Evolutionary conservation across 2,329 filamentous ascomycete species (phyloP), one percentile per base, ranked within the genome.

Genomic region (Monilinia laxa): DNA sequence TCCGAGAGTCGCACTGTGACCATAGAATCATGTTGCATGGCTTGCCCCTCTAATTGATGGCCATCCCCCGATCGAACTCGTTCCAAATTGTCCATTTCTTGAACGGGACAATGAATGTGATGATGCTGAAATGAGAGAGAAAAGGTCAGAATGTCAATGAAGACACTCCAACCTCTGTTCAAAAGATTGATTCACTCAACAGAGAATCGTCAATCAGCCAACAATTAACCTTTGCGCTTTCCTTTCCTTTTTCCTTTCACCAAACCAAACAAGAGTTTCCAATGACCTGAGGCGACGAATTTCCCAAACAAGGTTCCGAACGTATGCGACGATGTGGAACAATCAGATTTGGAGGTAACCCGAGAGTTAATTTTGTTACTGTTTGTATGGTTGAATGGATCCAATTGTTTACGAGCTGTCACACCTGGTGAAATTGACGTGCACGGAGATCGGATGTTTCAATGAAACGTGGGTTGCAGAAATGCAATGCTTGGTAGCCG

Each of bases 1-100:
- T 91, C 89, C 25, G 90, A 92, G 59, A 92, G 81, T 65, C 89
- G 84, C 55, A 92, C 90, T 10, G 90, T 92, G 56, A 92, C 89
- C 88, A 92, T 89, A 25, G 90, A 92, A 78, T 92, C 89, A 76
- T 85, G 84, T 40, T 68, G 66, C 62, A 69, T 65, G 18, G 67
- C 35, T 38, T 62, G 63, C 16, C 55, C 63, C 38, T 60, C 55
- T n/a, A 14, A 23, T 14, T 51, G 42, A 45, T 42, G 18, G 23
- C 38, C 56, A 18, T 40, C 62, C n/a, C 31, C 55, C n/a, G 20
- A 45, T 23, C 42, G 42, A 42, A 10, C 25, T 18, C 31, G 25
- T 18, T 60, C 12, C 35, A 53, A 7, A 18, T 28, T 31, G 35
- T 53, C 47, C 63, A 65, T 65, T 42, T 52, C 11, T 47, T 5